Base-by-base conservation (phyloP, 228 moss, liverwort and hornwort species). In the Sphagnum magellanicum region DNA sequence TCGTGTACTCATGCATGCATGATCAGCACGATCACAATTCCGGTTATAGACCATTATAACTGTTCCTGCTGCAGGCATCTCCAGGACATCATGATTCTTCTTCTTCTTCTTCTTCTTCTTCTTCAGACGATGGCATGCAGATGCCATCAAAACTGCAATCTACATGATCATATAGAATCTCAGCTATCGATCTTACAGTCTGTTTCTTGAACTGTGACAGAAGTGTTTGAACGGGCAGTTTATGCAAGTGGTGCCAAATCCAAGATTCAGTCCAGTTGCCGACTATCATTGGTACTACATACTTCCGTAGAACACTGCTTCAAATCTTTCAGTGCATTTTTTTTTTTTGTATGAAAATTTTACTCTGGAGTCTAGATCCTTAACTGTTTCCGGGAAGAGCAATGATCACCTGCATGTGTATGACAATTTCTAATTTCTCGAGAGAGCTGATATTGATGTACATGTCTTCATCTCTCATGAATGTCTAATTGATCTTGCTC, bases 141-240 rank as follows among this genome's bases (percentile, higher is more conserved):
- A 12, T 55, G 55, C 55, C 8, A 55, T 55, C 8, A 55, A 55
- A 55, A 55, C 12, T 8, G 55, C 8, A 55, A 8, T 4, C 9
- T 55, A 4, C 55, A 12, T 55, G 55, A 8, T 55, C 12, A 55
- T 55, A 32, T 32, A 32, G 32, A 32, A 32, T 32, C 3, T 32
- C 32, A 32, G 32, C 32, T 32, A 32, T 32, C 1, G 32, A 32
- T 32, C 32, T 32, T 32, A 32, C 32, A 32, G 32, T 32, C 32
- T 32, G 32, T 32, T 32, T 1, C 32, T 32, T 32, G 32, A 32
- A 32, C 3, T 8, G 16, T 50, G 50, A 68, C 86, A 91, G 90
- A 83, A 90, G 15, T 95, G 95, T 66, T 50, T 92, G 49, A 87
- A 90, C 72, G 95, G 95, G 58, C 88, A 95, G 75, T 95, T 91